A percentile compares a stretch with the other conserved stretches of the same genome.
These are phyloP conservation scores for Coemansia sp. DNA, from an alignment of 192 early-diverging fungal genomes.

Conservation along the genomic window DNA sequence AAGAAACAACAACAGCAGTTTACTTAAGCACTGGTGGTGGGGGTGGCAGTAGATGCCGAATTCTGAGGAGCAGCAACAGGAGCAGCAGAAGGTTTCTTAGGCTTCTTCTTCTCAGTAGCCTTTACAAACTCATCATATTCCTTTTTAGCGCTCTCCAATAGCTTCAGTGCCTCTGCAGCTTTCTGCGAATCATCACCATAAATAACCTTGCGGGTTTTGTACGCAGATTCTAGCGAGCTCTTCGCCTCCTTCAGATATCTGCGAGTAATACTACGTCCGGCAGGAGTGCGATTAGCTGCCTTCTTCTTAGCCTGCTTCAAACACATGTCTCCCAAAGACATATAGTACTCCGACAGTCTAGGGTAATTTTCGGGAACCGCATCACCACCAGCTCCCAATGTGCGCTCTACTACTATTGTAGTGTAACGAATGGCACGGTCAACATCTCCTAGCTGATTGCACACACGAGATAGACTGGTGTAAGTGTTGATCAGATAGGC, in stretches of 20 bases:
- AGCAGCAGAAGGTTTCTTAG: slow-evolving; percentile 20
- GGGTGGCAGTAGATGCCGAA: slow-evolving; percentile 14
- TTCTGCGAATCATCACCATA: slow-evolving; percentile 42
- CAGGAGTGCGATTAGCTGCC: slow-evolving; percentile 45
- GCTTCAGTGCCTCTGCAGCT: slow-evolving; percentile 26
- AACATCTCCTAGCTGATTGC: slow-evolving; percentile 35
- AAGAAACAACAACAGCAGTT: neutral
- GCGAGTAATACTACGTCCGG: slow-evolving; percentile 43
- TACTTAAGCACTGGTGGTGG: slow-evolving; percentile 11
- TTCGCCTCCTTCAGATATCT: slow-evolving; percentile 51
- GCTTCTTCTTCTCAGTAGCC: slow-evolving; percentile 45
- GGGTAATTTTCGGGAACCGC: slow-evolving; percentile 59
- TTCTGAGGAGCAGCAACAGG: slow-evolving; percentile 11
- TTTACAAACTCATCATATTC: slow-evolving; percentile 46
- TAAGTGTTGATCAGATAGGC: slow-evolving; percentile 52
- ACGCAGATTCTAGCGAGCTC: slow-evolving; percentile 26
- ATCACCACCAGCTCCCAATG: slow-evolving; percentile 36
- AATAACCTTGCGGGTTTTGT: slow-evolving; percentile 27
- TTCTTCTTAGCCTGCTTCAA: slow-evolving; percentile 56
- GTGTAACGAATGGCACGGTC: slow-evolving; percentile 53
- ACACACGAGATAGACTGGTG: slow-evolving; percentile 38
- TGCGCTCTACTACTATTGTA: slow-evolving; percentile 41
- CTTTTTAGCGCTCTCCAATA: slow-evolving; percentile 45
- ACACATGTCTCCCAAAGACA: slow-evolving; percentile 58
- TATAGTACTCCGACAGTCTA: slow-evolving; percentile 59